Conservation (phyloP, 371 early-diverging fungal genomes). For the Lichtheimia hyalospora region DNA sequence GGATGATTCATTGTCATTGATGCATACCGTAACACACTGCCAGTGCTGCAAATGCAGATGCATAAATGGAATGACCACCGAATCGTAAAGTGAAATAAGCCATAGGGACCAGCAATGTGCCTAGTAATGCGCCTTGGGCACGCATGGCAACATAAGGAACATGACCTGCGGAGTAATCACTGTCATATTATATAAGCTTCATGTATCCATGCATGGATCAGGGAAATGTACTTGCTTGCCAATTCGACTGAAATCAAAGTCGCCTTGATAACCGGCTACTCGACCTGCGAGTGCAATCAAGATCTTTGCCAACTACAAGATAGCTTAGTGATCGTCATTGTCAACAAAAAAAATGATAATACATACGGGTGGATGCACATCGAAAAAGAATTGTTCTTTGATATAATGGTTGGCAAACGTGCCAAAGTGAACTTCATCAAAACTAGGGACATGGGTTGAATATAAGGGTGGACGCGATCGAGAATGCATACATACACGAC, state of each 20-base stretch:
- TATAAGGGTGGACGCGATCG: background rate
- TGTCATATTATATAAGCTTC: background rate
- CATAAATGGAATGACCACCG: constrained; percentile 68
- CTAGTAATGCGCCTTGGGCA: constrained; percentile 69
- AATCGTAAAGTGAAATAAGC: constrained; percentile 80
- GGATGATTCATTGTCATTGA: constrained; percentile 8
- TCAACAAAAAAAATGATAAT: too few relatives aligned
- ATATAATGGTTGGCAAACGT: constrained; percentile 97
- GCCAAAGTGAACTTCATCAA: constrained; percentile 99
- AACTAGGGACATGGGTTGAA: constrained; percentile 28
- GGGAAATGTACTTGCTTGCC: constrained; percentile 58
- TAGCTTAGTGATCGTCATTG: too few relatives aligned
- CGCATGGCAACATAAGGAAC: constrained; percentile 91
- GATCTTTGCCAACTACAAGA: constrained; percentile 82
- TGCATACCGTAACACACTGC: constrained; percentile 70
- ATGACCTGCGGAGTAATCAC: constrained; percentile 37
- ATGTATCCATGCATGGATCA: background rate
- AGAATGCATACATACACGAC: constrained; percentile 22
- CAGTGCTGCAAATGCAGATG: constrained; percentile 69
- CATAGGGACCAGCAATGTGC: constrained; percentile 76
- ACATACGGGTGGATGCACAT: constrained; percentile 74
- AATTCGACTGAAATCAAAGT: constrained; percentile 85
- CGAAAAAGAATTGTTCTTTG: constrained; percentile 92
- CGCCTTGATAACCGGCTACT: constrained; percentile 83
- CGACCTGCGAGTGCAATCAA: constrained; percentile 81